Conservation (phyloP, 306 rosid genomes). For the Trichosanthes truncata region DNA sequence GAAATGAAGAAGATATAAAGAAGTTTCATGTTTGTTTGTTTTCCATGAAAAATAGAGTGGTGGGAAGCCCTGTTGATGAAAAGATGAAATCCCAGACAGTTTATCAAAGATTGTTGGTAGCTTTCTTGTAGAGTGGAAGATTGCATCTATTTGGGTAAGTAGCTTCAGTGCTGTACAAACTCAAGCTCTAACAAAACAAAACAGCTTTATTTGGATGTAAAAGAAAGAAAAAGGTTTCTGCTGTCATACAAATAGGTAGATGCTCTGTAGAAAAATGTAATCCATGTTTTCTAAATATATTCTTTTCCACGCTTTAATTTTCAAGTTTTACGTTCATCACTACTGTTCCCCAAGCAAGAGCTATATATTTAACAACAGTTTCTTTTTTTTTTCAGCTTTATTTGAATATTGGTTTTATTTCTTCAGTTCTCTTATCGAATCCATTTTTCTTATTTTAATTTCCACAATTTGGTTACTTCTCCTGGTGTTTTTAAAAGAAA, state of each 20-base stretch:
- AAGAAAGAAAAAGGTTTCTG: slow-evolving; percentile 6
- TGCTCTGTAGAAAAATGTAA: not conserved
- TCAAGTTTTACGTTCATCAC: not conserved
- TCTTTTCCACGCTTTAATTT: not conserved
- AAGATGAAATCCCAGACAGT: not conserved
- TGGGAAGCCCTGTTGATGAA: not conserved
- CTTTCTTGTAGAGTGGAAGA: not conserved
- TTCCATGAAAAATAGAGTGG: slow-evolving; percentile 12
- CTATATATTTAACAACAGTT: not conserved
- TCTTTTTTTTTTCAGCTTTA: not conserved
- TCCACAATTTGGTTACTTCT: not conserved
- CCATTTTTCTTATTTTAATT: not conserved
- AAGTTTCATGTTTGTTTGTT: slow-evolving; percentile 5
- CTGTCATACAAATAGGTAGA: slow-evolving; percentile 3
- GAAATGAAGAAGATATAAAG: not conserved
- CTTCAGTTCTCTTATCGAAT: not conserved
- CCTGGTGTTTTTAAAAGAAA: not conserved
- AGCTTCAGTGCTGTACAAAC: slow-evolving; percentile 3
- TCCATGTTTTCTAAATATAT: not conserved
- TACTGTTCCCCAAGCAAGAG: not conserved
- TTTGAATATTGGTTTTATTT: not conserved
- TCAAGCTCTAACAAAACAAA: slow-evolving; percentile 6
- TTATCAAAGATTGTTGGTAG: not conserved
- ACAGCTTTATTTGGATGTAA: slow-evolving; percentile 5
- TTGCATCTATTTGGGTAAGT: slow-evolving; percentile 1